Percentiles rank a stretch among this genome's conserved stretches.
phyloP scores from a whole-genome alignment of 192 early-diverging fungal genomes.

The Chytriomyces sp. region DNA sequence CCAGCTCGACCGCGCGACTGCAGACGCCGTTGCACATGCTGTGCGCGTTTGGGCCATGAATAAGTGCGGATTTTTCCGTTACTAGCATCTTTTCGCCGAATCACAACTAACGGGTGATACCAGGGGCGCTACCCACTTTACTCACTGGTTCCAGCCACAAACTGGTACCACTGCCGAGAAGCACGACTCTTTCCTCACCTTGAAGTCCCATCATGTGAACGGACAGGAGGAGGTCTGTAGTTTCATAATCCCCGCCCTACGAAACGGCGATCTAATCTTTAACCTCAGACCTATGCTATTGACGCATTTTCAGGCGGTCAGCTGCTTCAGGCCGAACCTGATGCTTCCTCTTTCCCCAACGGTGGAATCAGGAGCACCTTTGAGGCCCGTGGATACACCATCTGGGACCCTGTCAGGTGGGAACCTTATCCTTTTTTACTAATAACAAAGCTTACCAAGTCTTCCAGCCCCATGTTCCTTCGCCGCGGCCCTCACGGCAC shows the following conservation, averaged over 20 bases:
- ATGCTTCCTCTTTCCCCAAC: slow-evolving; percentile 99
- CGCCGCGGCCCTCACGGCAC: slow-evolving; percentile 91
- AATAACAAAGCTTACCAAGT: slow-evolving; percentile 1
- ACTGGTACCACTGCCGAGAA: slow-evolving; percentile 98
- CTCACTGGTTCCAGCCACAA: slow-evolving; percentile 99
- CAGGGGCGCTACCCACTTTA: slow-evolving; percentile 96
- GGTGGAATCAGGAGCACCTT: slow-evolving; percentile 98
- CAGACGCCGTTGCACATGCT: slow-evolving; percentile 98
- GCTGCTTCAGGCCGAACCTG: slow-evolving; percentile 97
- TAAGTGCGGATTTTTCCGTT: slow-evolving; percentile 40
- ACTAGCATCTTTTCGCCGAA: no score
- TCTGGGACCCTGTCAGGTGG: slow-evolving; percentile 91
- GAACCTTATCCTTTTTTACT: not conserved
- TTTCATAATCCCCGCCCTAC: no score
- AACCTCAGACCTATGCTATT: slow-evolving; percentile 64
- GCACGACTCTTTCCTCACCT: slow-evolving; percentile 96
- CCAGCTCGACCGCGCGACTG: slow-evolving; percentile 87
- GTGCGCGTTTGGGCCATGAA: slow-evolving; percentile 97
- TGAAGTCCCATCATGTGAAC: slow-evolving; percentile 78
- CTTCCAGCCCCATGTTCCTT: slow-evolving; percentile 94
- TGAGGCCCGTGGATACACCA: slow-evolving; percentile 99
- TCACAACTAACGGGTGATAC: no score
- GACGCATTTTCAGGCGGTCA: slow-evolving; percentile 97
- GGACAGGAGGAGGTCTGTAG: slow-evolving; percentile 79
- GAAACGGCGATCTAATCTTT: slow-evolving; percentile 4